Evolutionary conservation across 1,139 yeast genomes (phyloP).

Genomic region (Saccharomyces hybrid): DNA sequence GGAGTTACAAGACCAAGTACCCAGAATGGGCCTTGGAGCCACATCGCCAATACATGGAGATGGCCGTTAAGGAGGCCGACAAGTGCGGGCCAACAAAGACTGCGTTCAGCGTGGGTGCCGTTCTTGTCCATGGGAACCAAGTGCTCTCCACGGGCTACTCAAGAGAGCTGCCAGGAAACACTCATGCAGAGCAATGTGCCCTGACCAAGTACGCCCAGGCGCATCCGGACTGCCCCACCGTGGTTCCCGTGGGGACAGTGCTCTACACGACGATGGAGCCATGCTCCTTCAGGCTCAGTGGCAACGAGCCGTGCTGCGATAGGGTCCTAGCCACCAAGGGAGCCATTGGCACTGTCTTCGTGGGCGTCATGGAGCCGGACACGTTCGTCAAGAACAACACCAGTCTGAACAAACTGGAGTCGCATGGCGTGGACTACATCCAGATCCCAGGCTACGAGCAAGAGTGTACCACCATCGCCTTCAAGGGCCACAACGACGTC

Average conservation of each 20-base stretch:
- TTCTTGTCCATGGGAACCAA: constrained; percentile 58
- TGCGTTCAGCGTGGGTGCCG: constrained; percentile 92
- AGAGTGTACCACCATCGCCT: constrained; percentile 65
- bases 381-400: constrained; percentile 79
- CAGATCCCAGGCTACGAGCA: constrained; percentile 81
- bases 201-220: constrained; percentile 54
- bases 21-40: constrained; percentile 82
- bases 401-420: constrained; percentile 48
- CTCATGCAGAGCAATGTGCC: constrained; percentile 98
- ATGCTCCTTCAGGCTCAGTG: constrained; percentile 82
- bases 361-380: constrained; percentile 87
- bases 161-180: constrained; percentile 87
- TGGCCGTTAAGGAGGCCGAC: constrained; percentile 67
- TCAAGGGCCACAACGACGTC: constrained; percentile 52
- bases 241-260: constrained; percentile 68
- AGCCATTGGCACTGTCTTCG: constrained; percentile 65
- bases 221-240: not conserved
- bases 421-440: constrained; percentile 59
- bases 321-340: constrained; percentile 50
- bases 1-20: constrained; percentile 73
- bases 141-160: constrained; percentile 78
- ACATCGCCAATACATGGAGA: constrained; percentile 45
- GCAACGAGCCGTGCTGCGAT: constrained; percentile 82
- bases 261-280: constrained; percentile 98
- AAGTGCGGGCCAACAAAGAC: constrained; percentile 79